Evolutionary conservation across 345 rosid genomes (phyloP).

Genomic region (Citrus reticulata): DNA sequence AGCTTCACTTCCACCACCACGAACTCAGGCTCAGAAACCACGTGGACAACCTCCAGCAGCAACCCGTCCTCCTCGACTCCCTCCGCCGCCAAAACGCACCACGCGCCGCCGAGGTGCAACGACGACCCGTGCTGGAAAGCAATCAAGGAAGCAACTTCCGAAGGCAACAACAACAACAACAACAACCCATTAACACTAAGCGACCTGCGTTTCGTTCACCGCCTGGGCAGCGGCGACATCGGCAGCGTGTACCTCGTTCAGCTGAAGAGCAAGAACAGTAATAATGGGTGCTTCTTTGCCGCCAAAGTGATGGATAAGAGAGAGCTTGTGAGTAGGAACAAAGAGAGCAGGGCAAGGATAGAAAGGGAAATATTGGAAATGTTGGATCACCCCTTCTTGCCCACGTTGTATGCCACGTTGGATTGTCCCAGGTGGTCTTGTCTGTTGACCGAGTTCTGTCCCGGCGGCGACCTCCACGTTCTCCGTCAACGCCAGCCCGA

Average conservation of each 20-base stretch:
- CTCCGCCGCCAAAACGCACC: conserved; percentile 30
- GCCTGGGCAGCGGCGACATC: conserved; percentile 88
- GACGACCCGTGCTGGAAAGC: conserved; percentile 63
- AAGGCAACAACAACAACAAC: neutral
- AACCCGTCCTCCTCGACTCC: conserved; percentile 9
- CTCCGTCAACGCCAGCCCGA: conserved; percentile 65
- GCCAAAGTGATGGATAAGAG: conserved; percentile 85
- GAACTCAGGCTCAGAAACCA: conserved; percentile 37
- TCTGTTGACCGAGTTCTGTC: conserved; percentile 74
- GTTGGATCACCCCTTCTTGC: conserved; percentile 85
- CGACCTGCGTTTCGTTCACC: conserved; percentile 57
- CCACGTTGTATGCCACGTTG: conserved; percentile 64
- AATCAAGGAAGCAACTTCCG: conserved; percentile 27
- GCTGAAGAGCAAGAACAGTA: conserved; percentile 24
- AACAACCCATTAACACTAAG: conserved; percentile 30
- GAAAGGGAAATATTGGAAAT: conserved; percentile 69
- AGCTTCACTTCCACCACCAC: conserved; percentile 42
- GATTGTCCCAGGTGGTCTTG: conserved; percentile 74
- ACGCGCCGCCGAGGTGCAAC: conserved; percentile 38
- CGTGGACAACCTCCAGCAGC: conserved; percentile 27
- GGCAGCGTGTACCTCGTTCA: conserved; percentile 83
- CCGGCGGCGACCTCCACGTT: conserved; percentile 85
- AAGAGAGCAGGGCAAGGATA: conserved; percentile 58
- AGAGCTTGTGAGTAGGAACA: conserved; percentile 60
- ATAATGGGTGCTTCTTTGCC: conserved; percentile 52